Base-by-base conservation (phyloP, 2,329 filamentous ascomycete species). In the Hymenoscyphus occultus region DNA sequence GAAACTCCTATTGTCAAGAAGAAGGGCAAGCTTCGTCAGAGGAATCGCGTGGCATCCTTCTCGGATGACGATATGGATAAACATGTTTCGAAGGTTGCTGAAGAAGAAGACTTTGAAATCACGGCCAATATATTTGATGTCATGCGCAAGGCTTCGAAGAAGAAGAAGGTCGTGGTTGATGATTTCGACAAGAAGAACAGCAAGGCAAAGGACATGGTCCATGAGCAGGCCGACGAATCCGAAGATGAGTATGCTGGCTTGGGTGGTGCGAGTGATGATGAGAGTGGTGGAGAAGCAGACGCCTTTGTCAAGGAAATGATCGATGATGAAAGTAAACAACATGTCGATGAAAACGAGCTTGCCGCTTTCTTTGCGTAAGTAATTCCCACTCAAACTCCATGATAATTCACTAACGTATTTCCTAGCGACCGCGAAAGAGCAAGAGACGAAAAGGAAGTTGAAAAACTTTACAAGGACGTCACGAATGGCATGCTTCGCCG, bases 211-310 rank as follows among this genome's bases (percentile, higher is more conserved):
- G 88, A 90, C 31, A 91, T 97, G 84, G 83, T 99, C 45, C 86
- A 98, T 70, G 95, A 97, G 70, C 93, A 96, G 75, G 94, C 95
- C 67, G 92, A 97, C 72, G 95, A 99, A 78, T 99, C 95, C 0
- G 96, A 99, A 75, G 95, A 99, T 75, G 95, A 99, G 77, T 99
- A 98, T 76, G 94, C 93, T 48, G 95, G 95, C 4, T 82, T 99
- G 10, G 95, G 95, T 70, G 95, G 95, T 68, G 90, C 82, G 12
- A 94, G 93, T 77, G 93, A 94, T 66, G 94, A 98, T 70, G 92
- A 94, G 69, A 89, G 87, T 56, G 89, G 85, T 56, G 90, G 93
- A 65, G 86, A 91, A 66, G 90, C 89, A 42, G 87, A 91, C 64
- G 88, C 88, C 39, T 83, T 90, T 7, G 86, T 95, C 68, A 86